phyloP scores from a whole-genome alignment of 164 flowering plant species.

The Vitis rotundifolia region DNA sequence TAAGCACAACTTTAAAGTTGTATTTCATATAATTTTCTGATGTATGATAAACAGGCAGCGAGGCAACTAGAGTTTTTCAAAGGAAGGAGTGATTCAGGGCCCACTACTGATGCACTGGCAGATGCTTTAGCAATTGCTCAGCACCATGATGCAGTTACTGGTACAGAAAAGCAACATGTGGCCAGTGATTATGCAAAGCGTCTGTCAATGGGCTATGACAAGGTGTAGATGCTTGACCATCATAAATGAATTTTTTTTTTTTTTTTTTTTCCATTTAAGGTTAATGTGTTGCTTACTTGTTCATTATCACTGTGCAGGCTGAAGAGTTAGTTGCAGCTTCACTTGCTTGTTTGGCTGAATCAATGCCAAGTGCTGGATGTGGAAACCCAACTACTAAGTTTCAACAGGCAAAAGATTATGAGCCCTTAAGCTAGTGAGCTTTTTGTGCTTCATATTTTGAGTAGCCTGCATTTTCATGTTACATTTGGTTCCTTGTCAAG shows the following conservation, averaged over 20 bases:
- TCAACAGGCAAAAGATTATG: constrained; percentile 33
- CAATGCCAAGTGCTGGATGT: constrained; percentile 15
- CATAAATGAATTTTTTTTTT: background rate
- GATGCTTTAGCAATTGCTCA: constrained; percentile 97
- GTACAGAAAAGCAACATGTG: constrained; percentile 93
- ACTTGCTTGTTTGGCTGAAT: constrained; percentile 36
- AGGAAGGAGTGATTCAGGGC: constrained; percentile 64
- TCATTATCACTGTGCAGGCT: constrained; percentile 28
- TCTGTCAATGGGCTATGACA: constrained; percentile 67
- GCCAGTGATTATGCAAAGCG: constrained; percentile 92
- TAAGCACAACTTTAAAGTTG: constrained; percentile 1
- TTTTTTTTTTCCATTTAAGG: background rate
- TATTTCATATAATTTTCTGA: background rate
- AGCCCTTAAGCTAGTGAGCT: constrained; percentile 9
- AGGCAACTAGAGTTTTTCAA: constrained; percentile 78
- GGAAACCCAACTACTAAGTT: constrained; percentile 21
- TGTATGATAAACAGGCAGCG: constrained; percentile 62
- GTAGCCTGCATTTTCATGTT: background rate
- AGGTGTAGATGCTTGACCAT: constrained; percentile 41
- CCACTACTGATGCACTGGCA: constrained; percentile 70
- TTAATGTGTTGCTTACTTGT: background rate
- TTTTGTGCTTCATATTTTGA: background rate
- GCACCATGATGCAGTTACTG: constrained; percentile 97
- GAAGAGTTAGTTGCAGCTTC: constrained; percentile 39
- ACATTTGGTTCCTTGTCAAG: background rate